Base-by-base conservation (phyloP, 768 basidiomycete genomes). In the Amanita pseudoporphyria region DNA sequence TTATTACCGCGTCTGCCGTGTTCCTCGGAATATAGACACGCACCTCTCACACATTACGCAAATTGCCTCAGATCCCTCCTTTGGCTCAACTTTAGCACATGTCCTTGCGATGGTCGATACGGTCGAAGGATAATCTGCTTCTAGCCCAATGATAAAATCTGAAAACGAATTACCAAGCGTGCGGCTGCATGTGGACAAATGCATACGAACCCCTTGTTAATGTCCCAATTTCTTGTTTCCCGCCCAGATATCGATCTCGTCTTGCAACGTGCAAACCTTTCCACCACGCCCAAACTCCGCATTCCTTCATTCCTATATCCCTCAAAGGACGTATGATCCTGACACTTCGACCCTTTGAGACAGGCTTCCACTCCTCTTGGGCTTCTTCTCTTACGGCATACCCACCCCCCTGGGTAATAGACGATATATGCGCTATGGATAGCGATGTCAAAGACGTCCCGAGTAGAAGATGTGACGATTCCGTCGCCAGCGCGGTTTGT, bases 61-160 rank as follows among this genome's bases (percentile, higher is more conserved):
- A 6, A 55, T 58, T 0, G 67, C 70, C 6, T 64, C 63, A 0
- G 78, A 66, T 3, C 64, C 68, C 47, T 74, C 66, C 60, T 84
- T 89, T 0, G 89, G 79, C 7, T 79, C 73, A 22, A 92, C 64
- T 63, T 92, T 92, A 5, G 73, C 80, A 57, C 85, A 87, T 1
- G 89, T 91, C 31, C 84, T 77, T 19, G 80, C 80, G 44, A 92
- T 85, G 0, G 89, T 81, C 6, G 87, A 89, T 9, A 91, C 89
- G 0, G 89, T 92, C 0, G 88, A 87, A 3, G 89, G 89, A 61
- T 84, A 92, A 61, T 90, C 82, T 45, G 74, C 78, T 64, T 92
- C 89, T 24, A 92, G 60, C 2, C 87, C 82, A 16, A 84, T 64
- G 50, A 92, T 86, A 56, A 91, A 92, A 60, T 82, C 89, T 89